These are phyloP conservation scores for Thermothelomyces thermophilus DNA, from an alignment of 2,329 filamentous ascomycete species.

Conservation along the genomic window DNA sequence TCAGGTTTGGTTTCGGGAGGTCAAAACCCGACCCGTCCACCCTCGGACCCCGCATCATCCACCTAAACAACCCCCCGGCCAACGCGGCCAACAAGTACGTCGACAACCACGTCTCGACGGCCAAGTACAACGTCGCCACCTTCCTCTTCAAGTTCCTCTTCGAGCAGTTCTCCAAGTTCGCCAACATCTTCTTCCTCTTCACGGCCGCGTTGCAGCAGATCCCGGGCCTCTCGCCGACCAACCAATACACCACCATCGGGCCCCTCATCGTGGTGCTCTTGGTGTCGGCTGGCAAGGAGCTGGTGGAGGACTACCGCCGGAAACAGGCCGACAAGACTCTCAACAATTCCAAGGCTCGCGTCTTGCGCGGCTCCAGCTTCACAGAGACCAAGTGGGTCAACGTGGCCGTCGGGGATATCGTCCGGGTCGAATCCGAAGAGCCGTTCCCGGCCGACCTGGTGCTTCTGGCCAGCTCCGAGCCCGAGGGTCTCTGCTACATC, in stretches of 20 bases:
- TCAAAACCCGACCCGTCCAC: constrained; percentile 83
- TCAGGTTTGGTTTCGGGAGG: constrained; percentile 88
- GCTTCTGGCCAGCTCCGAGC: constrained; percentile 87
- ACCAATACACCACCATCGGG: constrained; percentile 91
- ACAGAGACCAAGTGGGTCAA: constrained; percentile 89
- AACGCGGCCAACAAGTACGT: constrained; percentile 86
- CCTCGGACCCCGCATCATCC: constrained; percentile 83
- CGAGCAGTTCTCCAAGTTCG: constrained; percentile 98
- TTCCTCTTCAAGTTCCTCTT: constrained; percentile 96
- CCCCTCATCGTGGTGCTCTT: constrained; percentile 84
- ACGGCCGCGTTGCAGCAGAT: constrained; percentile 93
- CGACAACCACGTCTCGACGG: constrained; percentile 94
- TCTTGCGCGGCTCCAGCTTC: constrained; percentile 78
- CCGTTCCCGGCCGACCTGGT: constrained; percentile 93
- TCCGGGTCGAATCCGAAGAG: constrained; percentile 89
- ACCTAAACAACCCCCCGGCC: constrained; percentile 92
- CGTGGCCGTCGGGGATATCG: constrained; percentile 83
- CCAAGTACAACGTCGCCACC: constrained; percentile 91
- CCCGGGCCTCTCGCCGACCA: constrained; percentile 88
- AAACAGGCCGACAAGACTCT: constrained; percentile 79
- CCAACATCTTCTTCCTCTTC: constrained; percentile 98
- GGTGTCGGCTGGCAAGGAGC: constrained; percentile 93
- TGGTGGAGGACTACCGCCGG: constrained; percentile 87
- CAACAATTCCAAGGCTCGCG: constrained; percentile 79
- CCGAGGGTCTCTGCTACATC: constrained; percentile 96